Evolutionary conservation across 176 grass and related monocot genomes (phyloP), one percentile per base, ranked within the genome.

Genomic region (Saccharum officinarum): DNA sequence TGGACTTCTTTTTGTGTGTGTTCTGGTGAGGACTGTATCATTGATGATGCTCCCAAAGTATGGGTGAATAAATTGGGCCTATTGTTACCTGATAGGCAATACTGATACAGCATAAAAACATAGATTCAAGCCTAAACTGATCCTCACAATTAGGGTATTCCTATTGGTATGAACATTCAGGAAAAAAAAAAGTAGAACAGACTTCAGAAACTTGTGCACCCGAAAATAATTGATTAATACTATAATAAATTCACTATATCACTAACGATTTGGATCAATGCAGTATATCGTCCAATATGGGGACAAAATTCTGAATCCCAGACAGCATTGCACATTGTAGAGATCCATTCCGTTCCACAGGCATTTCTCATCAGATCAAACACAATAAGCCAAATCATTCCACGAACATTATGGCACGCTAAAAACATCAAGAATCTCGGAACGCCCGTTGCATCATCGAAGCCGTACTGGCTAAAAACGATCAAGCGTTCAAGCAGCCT

Each of bases 81-180:
- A n/a, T 7, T 6, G 8, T 25, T 52, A 75, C 22, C 10, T 30
- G 42, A 39, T 54, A 63, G 31, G 16, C 14, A 45, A 65, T 66
- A 46, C 15, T 66, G 39, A 66, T 18, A 46, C 12, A 79, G 61
- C 60, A 79, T 79, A n/a, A 28, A 33, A 55, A 60, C 52, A 2
- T 0, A 30, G 4, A 66, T 66, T 47, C 37, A 45, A 79, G 14
- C 67, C 28, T 69, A 68, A 54, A 80, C 60, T 57, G 14, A 18
- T 69, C 60, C 37, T 55, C 6, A 15, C 42, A 18, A 15, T 31
- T 40, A 30, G 41, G 41, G n/a, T 64, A 49, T 47, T 75, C 34
- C 36, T 80, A 16, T 38, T 46, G 68, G 33, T 7, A 80, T 41
- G 49, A 80, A 75, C 38, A 80, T 28, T 83, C 40, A 23, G 62